phyloP scores from a whole-genome alignment of 2,329 filamentous ascomycete species.

The Hysterium pulicare region DNA sequence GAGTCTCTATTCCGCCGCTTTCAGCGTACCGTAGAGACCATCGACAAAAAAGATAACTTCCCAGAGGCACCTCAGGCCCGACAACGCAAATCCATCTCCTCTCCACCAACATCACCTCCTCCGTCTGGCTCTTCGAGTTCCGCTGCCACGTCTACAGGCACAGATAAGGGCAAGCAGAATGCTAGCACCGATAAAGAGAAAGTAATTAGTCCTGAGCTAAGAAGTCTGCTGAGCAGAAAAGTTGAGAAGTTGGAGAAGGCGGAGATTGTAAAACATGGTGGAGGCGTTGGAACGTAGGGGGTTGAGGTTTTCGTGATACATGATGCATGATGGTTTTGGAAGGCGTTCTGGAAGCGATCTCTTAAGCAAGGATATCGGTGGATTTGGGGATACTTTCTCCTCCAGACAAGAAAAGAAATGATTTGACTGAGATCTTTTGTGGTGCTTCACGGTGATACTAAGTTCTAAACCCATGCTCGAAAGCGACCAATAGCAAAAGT shows the following conservation, averaged over 20 bases:
- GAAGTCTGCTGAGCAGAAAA: slow-evolving; percentile 59
- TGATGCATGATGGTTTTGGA: not conserved
- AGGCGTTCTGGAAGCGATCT: too few species aligned
- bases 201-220: slow-evolving; percentile 62
- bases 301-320: not conserved
- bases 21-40: slow-evolving; percentile 80
- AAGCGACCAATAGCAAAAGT: too few species aligned
- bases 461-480: too few species aligned
- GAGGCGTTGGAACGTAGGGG: slow-evolving; percentile 27
- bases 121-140: slow-evolving; percentile 14
- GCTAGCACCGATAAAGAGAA: slow-evolving; percentile 36
- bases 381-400: too few species aligned
- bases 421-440: too few species aligned
- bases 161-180: slow-evolving; percentile 34
- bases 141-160: slow-evolving; percentile 24
- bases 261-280: slow-evolving; percentile 39
- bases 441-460: too few species aligned
- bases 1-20: slow-evolving; percentile 87
- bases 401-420: too few species aligned
- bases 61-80: slow-evolving; percentile 53
- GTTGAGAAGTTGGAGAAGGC: slow-evolving; percentile 51
- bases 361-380: too few species aligned
- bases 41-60: slow-evolving; percentile 89
- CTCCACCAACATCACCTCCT: slow-evolving; percentile 23
- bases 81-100: slow-evolving; percentile 45